Conservation (phyloP, 2,329 filamentous ascomycete species). For the Neofusicoccum umdonicola region DNA sequence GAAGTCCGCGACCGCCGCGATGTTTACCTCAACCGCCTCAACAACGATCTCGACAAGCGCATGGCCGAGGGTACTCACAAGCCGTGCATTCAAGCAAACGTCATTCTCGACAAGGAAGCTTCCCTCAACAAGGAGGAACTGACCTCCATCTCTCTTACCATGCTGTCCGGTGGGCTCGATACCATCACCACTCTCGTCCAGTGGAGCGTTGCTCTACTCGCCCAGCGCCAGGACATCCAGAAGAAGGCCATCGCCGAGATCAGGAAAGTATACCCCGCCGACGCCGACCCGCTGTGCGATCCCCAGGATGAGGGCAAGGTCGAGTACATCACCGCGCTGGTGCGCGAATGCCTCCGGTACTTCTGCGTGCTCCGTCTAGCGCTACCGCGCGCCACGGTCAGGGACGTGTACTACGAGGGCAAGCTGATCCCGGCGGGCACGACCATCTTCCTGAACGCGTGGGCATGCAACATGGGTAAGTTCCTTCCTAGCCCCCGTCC, state of each 20-base stretch:
- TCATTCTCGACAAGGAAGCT: slow-evolving; percentile 63
- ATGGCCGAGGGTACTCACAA: slow-evolving; percentile 61
- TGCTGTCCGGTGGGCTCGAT: slow-evolving; percentile 66
- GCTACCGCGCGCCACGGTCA: slow-evolving; percentile 60
- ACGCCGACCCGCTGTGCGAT: slow-evolving; percentile 58
- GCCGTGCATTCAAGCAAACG: slow-evolving; percentile 66
- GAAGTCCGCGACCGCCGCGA: slow-evolving; percentile 62
- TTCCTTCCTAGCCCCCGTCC: neutral
- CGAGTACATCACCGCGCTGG: slow-evolving; percentile 61
- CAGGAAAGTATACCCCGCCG: slow-evolving; percentile 48
- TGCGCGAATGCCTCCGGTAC: slow-evolving; percentile 60
- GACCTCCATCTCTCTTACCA: slow-evolving; percentile 64
- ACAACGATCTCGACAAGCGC: slow-evolving; percentile 57
- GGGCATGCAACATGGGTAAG: slow-evolving; percentile 67
- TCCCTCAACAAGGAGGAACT: slow-evolving; percentile 62
- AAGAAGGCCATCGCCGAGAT: slow-evolving; percentile 59
- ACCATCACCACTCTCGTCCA: slow-evolving; percentile 65
- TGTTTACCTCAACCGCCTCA: slow-evolving; percentile 58
- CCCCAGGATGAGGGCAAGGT: slow-evolving; percentile 63
- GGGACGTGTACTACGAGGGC: slow-evolving; percentile 58
- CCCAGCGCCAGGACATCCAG: slow-evolving; percentile 61
- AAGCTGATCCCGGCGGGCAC: slow-evolving; percentile 61
- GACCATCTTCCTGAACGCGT: slow-evolving; percentile 64
- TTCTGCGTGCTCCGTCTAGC: slow-evolving; percentile 63
- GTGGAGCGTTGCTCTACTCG: slow-evolving; percentile 62